Percentiles rank a stretch among this genome's conserved stretches.
Conservation (phyloP, 805 yeast genomes). For the Barnettozyma pratensis region DNA sequence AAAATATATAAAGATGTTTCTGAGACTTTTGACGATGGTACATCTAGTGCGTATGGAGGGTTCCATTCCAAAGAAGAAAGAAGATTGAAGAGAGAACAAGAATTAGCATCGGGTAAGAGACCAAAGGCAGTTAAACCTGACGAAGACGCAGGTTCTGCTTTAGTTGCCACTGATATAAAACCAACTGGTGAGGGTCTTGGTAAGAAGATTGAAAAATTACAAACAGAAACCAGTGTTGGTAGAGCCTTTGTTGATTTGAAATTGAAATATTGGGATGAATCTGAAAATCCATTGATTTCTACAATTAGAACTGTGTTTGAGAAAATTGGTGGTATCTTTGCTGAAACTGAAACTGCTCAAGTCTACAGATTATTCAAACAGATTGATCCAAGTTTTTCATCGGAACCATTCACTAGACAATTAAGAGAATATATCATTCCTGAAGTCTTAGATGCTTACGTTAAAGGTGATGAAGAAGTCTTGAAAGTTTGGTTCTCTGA, state of each 20-base stretch:
- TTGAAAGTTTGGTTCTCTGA: conserved; percentile 91
- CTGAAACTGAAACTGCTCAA: conserved; percentile 93
- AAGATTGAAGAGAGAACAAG: conserved; percentile 61
- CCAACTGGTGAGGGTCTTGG: conserved; percentile 64
- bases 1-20: conserved; percentile 83
- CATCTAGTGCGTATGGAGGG: conserved; percentile 86
- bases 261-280: conserved; percentile 78
- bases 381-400: conserved; percentile 85
- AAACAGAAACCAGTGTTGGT: conserved; percentile 66
- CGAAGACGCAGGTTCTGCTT: conserved; percentile 75
- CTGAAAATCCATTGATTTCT: conserved; percentile 86
- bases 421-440: conserved; percentile 91
- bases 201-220: conserved; percentile 61
- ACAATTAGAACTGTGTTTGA: conserved; percentile 73
- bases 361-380: conserved; percentile 81
- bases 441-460: conserved; percentile 91
- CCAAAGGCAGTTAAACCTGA: conserved; percentile 68
- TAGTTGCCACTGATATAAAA: conserved; percentile 78
- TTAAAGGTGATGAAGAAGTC: conserved; percentile 79
- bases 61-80: conserved; percentile 83
- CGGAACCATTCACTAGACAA: conserved; percentile 73
- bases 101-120: conserved; percentile 52
- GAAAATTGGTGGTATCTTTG: conserved; percentile 72
- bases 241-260: conserved; percentile 54
- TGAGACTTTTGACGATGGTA: conserved; percentile 89